Conservation (phyloP, 257 asterid species). For the Coffea canephora region DNA sequence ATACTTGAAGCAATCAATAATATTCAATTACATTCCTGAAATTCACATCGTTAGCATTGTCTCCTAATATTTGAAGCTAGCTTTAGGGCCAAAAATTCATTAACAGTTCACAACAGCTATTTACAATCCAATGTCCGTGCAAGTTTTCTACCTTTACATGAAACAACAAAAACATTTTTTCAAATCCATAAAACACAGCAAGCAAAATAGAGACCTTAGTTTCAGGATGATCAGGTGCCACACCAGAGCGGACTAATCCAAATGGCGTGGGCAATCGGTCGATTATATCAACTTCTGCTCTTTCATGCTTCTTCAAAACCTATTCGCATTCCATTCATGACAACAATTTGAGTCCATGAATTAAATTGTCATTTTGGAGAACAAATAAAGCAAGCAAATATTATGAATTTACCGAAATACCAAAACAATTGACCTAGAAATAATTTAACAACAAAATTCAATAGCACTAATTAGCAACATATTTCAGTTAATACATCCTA, state of each 20-base stretch:
- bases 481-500: not conserved
- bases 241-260: slow-evolving; percentile 94
- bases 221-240: slow-evolving; percentile 97
- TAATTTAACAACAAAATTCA: not conserved
- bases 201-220: slow-evolving; percentile 58
- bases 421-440: not conserved
- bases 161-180: too few relatives aligned
- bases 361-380: not conserved
- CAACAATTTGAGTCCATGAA: not conserved
- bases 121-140: not conserved
- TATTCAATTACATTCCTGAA: not conserved
- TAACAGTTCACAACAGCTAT: not conserved
- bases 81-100: not conserved
- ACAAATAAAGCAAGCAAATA: not conserved
- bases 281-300: slow-evolving; percentile 74
- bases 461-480: not conserved
- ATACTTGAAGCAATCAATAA: not conserved
- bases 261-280: slow-evolving; percentile 93
- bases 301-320: slow-evolving; percentile 73
- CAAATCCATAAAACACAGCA: not conserved
- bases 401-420: not conserved
- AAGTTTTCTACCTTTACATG: not conserved
- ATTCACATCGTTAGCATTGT: too few relatives aligned
- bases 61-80: not conserved
- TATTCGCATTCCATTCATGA: slow-evolving; percentile 18